Conservation (phyloP, 2,329 filamentous ascomycete species). For the Colletotrichum musae region DNA sequence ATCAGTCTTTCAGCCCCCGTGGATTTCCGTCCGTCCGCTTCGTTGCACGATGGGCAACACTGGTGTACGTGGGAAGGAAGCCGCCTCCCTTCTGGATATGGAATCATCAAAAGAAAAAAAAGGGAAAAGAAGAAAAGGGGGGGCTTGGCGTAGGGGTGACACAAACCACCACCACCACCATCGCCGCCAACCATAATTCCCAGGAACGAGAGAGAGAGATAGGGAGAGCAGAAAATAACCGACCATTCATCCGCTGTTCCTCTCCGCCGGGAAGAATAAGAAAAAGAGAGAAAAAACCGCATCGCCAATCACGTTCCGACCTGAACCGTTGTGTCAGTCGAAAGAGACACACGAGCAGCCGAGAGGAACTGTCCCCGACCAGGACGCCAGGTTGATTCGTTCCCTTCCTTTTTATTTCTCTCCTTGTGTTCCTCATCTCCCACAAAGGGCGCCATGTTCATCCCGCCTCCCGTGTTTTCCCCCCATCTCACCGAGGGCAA, state of each 20-base stretch:
- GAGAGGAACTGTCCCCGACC: too few species aligned
- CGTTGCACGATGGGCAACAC: not conserved
- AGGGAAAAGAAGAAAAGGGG: not conserved
- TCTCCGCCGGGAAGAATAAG: not conserved
- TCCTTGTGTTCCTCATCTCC: too few species aligned
- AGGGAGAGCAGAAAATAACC: not conserved
- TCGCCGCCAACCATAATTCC: too few species aligned
- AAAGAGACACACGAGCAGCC: too few species aligned
- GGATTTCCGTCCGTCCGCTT: not conserved
- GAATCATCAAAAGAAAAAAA: not conserved
- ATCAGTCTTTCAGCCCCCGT: not conserved
- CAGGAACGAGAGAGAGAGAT: not conserved
- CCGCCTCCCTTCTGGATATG: not conserved
- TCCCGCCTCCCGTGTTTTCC: too few species aligned
- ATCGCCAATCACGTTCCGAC: too few species aligned
- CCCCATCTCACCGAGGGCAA: too few species aligned
- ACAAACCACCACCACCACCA: not conserved
- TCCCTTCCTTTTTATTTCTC: too few species aligned
- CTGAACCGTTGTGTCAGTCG: too few species aligned
- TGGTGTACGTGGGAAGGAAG: not conserved
- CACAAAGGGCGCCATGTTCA: too few species aligned
- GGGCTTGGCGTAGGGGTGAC: conserved; percentile 13
- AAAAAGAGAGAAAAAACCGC: not conserved
- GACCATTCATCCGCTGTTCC: conserved; percentile 8
- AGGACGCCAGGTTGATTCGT: too few species aligned